Evolutionary conservation across 2,329 filamentous ascomycete genomes (phyloP), one percentile per base, ranked within the genome.

Genomic region (Colletotrichum kahawae): DNA sequence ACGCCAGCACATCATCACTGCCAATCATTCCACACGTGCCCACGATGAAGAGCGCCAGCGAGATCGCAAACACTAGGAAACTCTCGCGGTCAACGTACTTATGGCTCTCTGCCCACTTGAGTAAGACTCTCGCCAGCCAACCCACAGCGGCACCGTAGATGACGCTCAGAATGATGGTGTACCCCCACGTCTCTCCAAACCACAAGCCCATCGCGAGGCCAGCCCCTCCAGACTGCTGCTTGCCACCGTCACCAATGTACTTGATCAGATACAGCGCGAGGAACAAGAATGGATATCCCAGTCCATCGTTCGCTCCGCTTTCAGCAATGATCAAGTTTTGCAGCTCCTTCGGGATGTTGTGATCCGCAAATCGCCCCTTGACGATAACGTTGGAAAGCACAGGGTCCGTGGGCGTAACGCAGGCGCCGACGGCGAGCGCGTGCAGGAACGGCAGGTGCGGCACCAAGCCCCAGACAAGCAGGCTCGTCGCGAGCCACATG

Each of bases 371-470:
- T 79, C 95, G 96, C 36, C 95, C 95, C 86, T 98, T 98, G 60
- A 98, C 95, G 72, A 98, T 98, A 4, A 94, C 94, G 77, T 97
- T 96, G 18, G 94, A 96, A 48, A 98, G 84, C 2, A 98, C 92
- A 0, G 96, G 96, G 79, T 98, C 96, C 0, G 96, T 98, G 0
- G 95, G 96, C 4, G 96, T 97, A n/a, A 98, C 92, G 80, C 95
- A 98, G 1, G 95, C 94, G 1, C 92, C 95, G 13, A 98, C 88
- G 18, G 93, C 94, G 13, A 98, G 88, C 0, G 96, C 94, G 78
- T 97, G 93, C 3, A 98, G 87, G 77, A 97, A 94, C 34, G 87
- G 87, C 18, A 96, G 86, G 65, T 92, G 85, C 0, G 95, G 94
- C 2, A 96, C 91, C 76, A 98, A 84, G 0, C 84, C 93, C 92